Conservation (phyloP, 768 basidiomycete genomes). For the Leccinum disarticulatum region DNA sequence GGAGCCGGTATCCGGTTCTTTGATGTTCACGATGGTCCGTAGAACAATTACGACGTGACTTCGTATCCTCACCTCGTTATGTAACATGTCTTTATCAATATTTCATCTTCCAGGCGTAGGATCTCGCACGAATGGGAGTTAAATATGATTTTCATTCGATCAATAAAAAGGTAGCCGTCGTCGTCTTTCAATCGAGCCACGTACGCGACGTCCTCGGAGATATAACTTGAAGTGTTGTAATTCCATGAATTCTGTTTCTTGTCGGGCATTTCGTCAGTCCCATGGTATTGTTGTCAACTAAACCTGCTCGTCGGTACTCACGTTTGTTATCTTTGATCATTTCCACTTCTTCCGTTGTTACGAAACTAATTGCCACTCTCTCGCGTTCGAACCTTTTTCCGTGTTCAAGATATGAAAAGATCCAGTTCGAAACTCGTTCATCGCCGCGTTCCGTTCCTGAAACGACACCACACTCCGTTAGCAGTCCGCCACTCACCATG, state of each 20-base stretch:
- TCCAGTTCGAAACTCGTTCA: constrained; percentile 99
- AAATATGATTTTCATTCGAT: too few relatives aligned
- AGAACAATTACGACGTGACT: too few relatives aligned
- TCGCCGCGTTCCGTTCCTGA: constrained; percentile 93
- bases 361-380: constrained; percentile 96
- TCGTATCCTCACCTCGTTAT: too few relatives aligned
- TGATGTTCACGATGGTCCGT: too few relatives aligned
- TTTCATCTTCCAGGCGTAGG: too few relatives aligned
- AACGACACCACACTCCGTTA: constrained; percentile 8
- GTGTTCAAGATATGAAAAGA: constrained; percentile 97
- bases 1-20: too few relatives aligned
- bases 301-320: constrained; percentile 41
- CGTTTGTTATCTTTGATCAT: constrained; percentile 95
- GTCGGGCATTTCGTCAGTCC: neutral
- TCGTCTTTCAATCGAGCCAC: constrained; percentile 27
- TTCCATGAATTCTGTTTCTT: neutral
- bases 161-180: too few relatives aligned
- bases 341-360: constrained; percentile 89
- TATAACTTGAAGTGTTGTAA: constrained; percentile 75
- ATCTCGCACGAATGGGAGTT: too few relatives aligned
- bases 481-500: constrained; percentile 9
- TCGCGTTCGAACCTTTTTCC: constrained; percentile 96
- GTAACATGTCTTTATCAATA: too few relatives aligned
- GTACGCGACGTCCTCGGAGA: constrained; percentile 94
- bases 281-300: neutral